Conservation (phyloP, 1,284 basidiomycete species). For the Cystobasidiaceae sp. region DNA sequence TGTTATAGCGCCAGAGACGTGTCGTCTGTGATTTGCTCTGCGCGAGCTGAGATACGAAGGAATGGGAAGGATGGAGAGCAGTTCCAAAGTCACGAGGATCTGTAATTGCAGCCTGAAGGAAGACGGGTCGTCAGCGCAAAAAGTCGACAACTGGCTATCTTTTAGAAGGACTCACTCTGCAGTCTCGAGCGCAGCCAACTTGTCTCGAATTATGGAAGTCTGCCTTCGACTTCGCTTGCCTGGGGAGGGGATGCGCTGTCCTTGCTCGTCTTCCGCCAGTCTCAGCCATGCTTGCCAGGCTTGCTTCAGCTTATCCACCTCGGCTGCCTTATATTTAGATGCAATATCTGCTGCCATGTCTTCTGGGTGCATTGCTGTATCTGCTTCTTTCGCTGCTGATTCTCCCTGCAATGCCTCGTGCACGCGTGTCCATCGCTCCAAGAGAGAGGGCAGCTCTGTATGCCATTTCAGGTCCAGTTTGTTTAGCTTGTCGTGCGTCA, state of each 20-base stretch:
- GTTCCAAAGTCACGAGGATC: conserved; percentile 17
- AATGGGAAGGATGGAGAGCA: conserved; percentile 6
- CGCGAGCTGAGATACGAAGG: not conserved
- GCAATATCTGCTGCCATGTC: too few relatives aligned
- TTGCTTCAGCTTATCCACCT: not conserved
- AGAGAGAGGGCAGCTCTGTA: conserved; percentile 2
- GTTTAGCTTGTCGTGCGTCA: not conserved
- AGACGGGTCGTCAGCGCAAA: not conserved
- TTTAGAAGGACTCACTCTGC: conserved; percentile 3
- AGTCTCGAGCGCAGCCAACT: conserved; percentile 9
- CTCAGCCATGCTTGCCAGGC: not conserved
- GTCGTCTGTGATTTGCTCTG: not conserved
- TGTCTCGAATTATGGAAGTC: not conserved
- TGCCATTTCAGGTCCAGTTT: conserved; percentile 14
- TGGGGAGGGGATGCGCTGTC: not conserved
- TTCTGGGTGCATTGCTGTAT: not conserved
- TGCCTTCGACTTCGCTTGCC: not conserved
- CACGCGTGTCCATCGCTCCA: not conserved
- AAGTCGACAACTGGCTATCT: not conserved
- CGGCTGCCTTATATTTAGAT: not conserved
- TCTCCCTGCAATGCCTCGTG: not conserved
- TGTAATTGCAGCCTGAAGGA: conserved; percentile 28
- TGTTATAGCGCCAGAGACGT: not conserved
- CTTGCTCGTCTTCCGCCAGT: not conserved
- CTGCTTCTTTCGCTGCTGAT: not conserved